Conservation (phyloP, 768 basidiomycete genomes). For the Arthromyces matolae region DNA sequence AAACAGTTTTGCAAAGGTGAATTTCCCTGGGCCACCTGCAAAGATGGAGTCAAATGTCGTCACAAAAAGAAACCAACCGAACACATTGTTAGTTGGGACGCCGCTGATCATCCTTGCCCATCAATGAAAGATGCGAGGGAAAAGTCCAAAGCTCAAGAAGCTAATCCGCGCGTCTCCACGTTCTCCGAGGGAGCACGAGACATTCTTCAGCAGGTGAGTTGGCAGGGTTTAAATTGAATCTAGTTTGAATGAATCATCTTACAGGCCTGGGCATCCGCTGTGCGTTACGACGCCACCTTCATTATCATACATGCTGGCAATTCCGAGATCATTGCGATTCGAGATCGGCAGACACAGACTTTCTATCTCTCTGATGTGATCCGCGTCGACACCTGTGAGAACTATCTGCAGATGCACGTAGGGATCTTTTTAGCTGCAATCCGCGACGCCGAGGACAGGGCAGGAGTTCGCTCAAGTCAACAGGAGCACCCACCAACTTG, state of each 20-base stretch:
- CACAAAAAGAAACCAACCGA: not conserved
- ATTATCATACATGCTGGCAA: conserved; percentile 16
- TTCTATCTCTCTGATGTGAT: conserved; percentile 14
- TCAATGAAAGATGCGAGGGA: not conserved
- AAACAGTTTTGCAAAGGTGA: not conserved
- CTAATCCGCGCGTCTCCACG: not conserved
- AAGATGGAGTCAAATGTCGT: not conserved
- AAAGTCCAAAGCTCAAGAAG: not conserved
- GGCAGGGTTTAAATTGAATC: not conserved
- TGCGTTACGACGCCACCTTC: conserved; percentile 15
- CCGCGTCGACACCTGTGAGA: not conserved
- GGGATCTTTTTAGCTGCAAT: conserved; percentile 16
- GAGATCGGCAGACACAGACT: conserved; percentile 9
- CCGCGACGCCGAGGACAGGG: conserved; percentile 9
- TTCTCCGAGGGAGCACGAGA: not conserved
- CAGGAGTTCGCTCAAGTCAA: too few species aligned
- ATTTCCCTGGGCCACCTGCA: conserved; percentile 13
- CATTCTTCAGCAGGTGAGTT: conserved; percentile 8
- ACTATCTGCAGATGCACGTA: conserved; percentile 15
- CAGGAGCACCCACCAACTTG: not conserved
- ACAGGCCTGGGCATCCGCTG: conserved; percentile 16
- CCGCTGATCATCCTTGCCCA: not conserved
- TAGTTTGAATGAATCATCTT: too few species aligned
- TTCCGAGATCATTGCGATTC: conserved; percentile 14
- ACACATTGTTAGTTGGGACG: conserved; percentile 10